Percentiles rank a stretch among this genome's conserved stretches.
Evolutionary conservation across 2,329 filamentous ascomycete genomes (phyloP).

Genomic region (Apiospora saccharicola): DNA sequence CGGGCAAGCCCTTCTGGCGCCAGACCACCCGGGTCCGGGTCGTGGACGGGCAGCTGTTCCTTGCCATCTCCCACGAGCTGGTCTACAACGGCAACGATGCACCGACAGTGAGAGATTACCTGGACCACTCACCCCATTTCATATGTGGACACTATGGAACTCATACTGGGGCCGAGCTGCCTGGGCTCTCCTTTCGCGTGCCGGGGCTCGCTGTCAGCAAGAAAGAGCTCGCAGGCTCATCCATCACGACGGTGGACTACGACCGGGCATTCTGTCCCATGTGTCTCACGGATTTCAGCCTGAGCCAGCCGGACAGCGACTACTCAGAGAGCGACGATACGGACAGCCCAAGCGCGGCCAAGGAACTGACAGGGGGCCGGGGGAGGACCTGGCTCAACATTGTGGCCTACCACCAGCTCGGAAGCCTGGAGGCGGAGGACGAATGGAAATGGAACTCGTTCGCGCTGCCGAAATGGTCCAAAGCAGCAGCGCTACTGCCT

Average conservation of each 20-base stretch:
- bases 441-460: conserved; percentile 10
- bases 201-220: background rate
- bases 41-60: conserved; percentile 5
- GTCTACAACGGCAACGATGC: background rate
- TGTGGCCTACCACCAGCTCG: conserved; percentile 13
- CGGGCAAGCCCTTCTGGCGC: background rate
- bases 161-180: conserved; percentile 6
- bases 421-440: background rate
- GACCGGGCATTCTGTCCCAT: conserved; percentile 19
- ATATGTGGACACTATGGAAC: conserved; percentile 15
- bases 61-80: conserved; percentile 16
- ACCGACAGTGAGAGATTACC: background rate
- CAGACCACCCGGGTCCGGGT: conserved; percentile 5
- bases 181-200: conserved; percentile 1
- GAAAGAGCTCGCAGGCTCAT: background rate
- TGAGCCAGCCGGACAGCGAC: background rate
- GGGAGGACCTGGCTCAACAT: conserved; percentile 5
- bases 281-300: conserved; percentile 13
- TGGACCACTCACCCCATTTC: conserved; percentile 8
- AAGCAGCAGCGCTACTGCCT: background rate
- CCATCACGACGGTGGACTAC: conserved; percentile 13
- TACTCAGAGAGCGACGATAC: conserved; percentile 2
- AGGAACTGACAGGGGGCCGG: background rate
- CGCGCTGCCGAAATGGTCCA: conserved; percentile 9
- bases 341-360: background rate